These are phyloP conservation scores for Cercospora sp. DNA, from an alignment of 2,329 filamentous ascomycete species.

Conservation along the genomic window DNA sequence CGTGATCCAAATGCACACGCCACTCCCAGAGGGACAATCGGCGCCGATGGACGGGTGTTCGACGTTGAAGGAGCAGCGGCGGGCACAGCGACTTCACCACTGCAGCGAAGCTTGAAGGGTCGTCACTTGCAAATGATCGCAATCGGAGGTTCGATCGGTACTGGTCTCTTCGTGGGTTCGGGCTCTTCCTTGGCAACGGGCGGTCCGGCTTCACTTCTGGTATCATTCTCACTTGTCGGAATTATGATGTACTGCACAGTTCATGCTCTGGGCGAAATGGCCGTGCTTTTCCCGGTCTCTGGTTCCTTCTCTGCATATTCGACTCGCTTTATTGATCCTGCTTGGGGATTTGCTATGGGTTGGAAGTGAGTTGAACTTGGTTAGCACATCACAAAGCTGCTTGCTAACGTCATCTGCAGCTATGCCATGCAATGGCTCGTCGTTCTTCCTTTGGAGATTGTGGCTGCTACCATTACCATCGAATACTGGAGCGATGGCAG, in stretches of 20 bases:
- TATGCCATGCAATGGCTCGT: conserved; percentile 41
- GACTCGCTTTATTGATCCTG: conserved; percentile 39
- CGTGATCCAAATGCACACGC: conserved; percentile 60
- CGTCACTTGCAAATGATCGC: conserved; percentile 97
- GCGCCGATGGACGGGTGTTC: conserved; percentile 57
- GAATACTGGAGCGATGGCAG: conserved; percentile 35
- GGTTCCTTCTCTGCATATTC: conserved; percentile 41
- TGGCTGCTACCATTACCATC: conserved; percentile 37
- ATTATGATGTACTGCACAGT: conserved; percentile 39
- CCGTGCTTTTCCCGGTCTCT: conserved; percentile 39
- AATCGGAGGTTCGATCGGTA: conserved; percentile 52
- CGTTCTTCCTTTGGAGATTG: conserved; percentile 38
- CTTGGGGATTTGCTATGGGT: conserved; percentile 41
- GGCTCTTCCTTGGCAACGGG: conserved; percentile 36
- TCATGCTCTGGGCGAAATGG: conserved; percentile 40
- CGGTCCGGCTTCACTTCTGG: conserved; percentile 39
- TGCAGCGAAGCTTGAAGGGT: conserved; percentile 73
- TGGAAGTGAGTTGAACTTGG: conserved; percentile 33
- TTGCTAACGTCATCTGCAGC: conserved; percentile 24
- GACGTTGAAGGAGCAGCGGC: conserved; percentile 63
- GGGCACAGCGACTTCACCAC: conserved; percentile 69
- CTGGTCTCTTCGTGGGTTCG: conserved; percentile 40
- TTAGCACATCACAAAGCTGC: not conserved
- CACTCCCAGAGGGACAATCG: conserved; percentile 48
- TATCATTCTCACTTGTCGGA: conserved; percentile 37